These are phyloP conservation scores for Didymella glomerata DNA, from an alignment of 2,329 filamentous ascomycete genomes.

Conservation along the genomic window DNA sequence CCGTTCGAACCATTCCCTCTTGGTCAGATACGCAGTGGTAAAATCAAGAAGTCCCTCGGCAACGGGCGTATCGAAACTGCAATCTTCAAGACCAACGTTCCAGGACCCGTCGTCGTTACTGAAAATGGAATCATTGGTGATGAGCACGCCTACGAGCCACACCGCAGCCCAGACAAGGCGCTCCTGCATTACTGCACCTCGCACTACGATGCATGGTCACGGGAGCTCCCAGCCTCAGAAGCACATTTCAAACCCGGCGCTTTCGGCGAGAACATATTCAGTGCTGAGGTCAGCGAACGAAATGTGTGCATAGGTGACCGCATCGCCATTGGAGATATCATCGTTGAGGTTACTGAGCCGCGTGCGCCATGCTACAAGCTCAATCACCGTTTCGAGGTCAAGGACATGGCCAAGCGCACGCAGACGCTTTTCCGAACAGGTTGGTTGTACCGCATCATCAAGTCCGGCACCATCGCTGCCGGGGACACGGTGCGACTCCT, in stretches of 20 bases:
- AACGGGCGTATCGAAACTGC: slow-evolving; percentile 61
- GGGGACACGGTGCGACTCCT: slow-evolving; percentile 67
- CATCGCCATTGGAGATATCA: slow-evolving; percentile 58
- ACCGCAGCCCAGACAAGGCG: slow-evolving; percentile 71
- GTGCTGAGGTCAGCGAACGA: slow-evolving; percentile 66
- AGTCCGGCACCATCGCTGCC: slow-evolving; percentile 61
- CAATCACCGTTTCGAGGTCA: slow-evolving; percentile 71
- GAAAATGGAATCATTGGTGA: slow-evolving; percentile 65
- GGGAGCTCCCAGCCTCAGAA: slow-evolving; percentile 61
- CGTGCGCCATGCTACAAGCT: slow-evolving; percentile 74
- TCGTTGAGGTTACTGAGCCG: slow-evolving; percentile 68
- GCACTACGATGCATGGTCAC: slow-evolving; percentile 66
- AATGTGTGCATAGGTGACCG: slow-evolving; percentile 73
- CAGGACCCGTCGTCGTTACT: slow-evolving; percentile 58
- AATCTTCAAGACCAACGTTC: slow-evolving; percentile 63
- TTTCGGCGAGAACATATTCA: slow-evolving; percentile 72
- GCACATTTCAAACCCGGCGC: slow-evolving; percentile 64
- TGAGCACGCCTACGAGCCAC: slow-evolving; percentile 69
- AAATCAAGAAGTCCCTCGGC: slow-evolving; percentile 63
- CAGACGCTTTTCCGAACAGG: slow-evolving; percentile 67
- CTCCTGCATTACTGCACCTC: slow-evolving; percentile 67
- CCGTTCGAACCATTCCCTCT: slow-evolving; percentile 57
- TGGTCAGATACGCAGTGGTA: slow-evolving; percentile 65
- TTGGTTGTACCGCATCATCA: slow-evolving; percentile 71
- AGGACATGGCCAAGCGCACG: slow-evolving; percentile 67